Evolutionary conservation across 75 land plant species (phyloP).

Genomic region (Cunninghamia lanceolata): DNA sequence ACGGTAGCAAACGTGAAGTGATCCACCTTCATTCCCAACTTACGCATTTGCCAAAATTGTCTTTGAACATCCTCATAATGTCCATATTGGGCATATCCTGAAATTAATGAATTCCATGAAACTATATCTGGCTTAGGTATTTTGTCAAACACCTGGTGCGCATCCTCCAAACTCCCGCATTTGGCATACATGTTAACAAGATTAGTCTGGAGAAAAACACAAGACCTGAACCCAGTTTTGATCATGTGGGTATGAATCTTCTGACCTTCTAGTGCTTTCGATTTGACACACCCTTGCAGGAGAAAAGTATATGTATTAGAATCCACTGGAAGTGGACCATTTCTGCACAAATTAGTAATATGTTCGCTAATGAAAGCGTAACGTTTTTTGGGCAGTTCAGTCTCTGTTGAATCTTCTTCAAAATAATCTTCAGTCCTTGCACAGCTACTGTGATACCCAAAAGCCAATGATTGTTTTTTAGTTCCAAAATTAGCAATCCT

Average conservation of each 20-base stretch:
- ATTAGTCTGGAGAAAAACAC: constrained; percentile 26
- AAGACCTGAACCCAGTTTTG: constrained; percentile 7
- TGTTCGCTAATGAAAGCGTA: not conserved
- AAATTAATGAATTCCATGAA: constrained; percentile 19
- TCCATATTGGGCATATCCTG: constrained; percentile 6
- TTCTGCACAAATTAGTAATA: not conserved
- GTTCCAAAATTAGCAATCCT: not conserved
- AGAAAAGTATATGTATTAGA: not conserved
- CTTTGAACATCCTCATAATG: not conserved
- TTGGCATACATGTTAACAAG: constrained; percentile 45
- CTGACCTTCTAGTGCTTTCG: not conserved
- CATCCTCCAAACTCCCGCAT: constrained; percentile 19
- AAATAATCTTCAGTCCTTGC: not conserved
- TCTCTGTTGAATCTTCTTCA: not conserved
- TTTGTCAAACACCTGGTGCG: constrained; percentile 12
- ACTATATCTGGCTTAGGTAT: not conserved
- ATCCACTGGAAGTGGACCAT: not conserved
- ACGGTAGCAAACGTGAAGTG: constrained; percentile 26
- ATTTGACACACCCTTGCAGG: not conserved
- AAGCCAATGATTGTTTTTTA: not conserved
- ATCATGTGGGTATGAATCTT: constrained; percentile 33
- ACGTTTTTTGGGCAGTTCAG: not conserved
- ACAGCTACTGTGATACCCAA: not conserved
- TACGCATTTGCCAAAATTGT: constrained; percentile 20
- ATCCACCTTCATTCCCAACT: constrained; percentile 22